Percentiles rank a stretch among this genome's conserved stretches.
These are phyloP conservation scores for Saccharomyces hybrid DNA, from an alignment of 1,139 yeast species.

Conservation along the genomic window DNA sequence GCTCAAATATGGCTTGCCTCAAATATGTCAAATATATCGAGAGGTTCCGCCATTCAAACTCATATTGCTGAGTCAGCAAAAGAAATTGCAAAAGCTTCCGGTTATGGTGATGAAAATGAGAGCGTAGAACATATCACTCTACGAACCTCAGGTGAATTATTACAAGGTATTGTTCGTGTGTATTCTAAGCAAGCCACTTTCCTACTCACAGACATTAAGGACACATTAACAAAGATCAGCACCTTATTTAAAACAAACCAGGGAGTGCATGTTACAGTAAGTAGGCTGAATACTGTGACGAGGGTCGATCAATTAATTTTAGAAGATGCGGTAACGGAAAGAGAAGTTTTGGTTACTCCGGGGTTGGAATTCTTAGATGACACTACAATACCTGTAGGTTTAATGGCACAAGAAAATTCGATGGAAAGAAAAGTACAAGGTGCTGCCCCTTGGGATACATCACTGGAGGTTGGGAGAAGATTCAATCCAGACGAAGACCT, in stretches of 20 bases:
- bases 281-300: slow-evolving; percentile 45
- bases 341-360: slow-evolving; percentile 62
- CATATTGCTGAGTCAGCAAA: slow-evolving; percentile 62
- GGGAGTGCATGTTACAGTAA: slow-evolving; percentile 31
- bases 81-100: slow-evolving; percentile 39
- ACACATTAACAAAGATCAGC: slow-evolving; percentile 65
- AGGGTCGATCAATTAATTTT: slow-evolving; percentile 52
- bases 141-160: slow-evolving; percentile 78
- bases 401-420: slow-evolving; percentile 16
- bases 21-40: slow-evolving; percentile 69
- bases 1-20: slow-evolving; percentile 95
- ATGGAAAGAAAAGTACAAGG: slow-evolving; percentile 29
- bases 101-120: slow-evolving; percentile 17
- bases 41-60: slow-evolving; percentile 66
- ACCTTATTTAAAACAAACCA: slow-evolving; percentile 54
- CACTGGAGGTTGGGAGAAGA: slow-evolving; percentile 30
- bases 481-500: slow-evolving; percentile 36
- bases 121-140: slow-evolving; percentile 54
- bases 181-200: slow-evolving; percentile 83
- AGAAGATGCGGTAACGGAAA: slow-evolving; percentile 72
- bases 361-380: slow-evolving; percentile 43
- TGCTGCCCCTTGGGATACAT: slow-evolving; percentile 30
- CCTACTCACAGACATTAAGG: slow-evolving; percentile 76
- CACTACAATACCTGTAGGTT: slow-evolving; percentile 11
- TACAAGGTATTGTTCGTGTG: slow-evolving; percentile 83